Percentiles rank a stretch among this genome's conserved stretches.
Conservation (phyloP, 768 basidiomycete genomes). For the Aureoboletus auriporus region DNA sequence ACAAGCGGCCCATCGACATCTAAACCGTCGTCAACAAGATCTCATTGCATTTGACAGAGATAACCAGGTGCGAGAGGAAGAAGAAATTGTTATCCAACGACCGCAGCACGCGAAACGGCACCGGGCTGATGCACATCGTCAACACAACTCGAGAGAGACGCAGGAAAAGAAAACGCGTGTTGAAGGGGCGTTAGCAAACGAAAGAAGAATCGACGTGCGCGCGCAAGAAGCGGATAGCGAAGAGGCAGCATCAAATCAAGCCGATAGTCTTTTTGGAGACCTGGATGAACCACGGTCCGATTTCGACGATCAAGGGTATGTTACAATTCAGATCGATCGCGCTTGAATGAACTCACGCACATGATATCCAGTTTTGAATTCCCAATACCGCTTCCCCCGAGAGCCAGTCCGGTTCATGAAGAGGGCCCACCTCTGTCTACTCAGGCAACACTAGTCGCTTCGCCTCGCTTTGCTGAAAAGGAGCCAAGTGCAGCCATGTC, state of each 20-base stretch:
- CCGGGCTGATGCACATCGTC: slow-evolving; percentile 8
- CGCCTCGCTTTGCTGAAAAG: slow-evolving; percentile 10
- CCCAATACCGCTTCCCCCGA: slow-evolving; percentile 1
- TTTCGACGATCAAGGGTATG: slow-evolving; percentile 8
- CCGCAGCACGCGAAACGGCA: slow-evolving; percentile 13
- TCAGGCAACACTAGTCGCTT: slow-evolving; percentile 24
- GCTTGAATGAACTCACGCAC: background rate
- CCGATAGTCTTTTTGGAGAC: slow-evolving; percentile 19
- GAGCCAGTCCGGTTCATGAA: background rate
- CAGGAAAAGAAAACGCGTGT: slow-evolving; percentile 17
- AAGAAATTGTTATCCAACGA: background rate
- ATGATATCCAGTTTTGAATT: background rate
- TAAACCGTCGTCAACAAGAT: background rate
- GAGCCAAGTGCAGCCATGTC: background rate
- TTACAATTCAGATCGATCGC: too few relatives aligned
- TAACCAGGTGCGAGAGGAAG: background rate
- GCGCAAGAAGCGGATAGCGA: background rate
- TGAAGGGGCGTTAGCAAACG: background rate
- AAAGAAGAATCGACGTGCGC: background rate
- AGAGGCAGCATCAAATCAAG: slow-evolving; percentile 11
- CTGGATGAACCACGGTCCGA: background rate
- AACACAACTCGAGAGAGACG: background rate
- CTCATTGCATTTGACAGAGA: slow-evolving; percentile 3
- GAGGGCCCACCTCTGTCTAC: slow-evolving; percentile 17
- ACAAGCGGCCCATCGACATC: background rate